phyloP scores from a whole-genome alignment of 2,329 filamentous ascomycete genomes.

The Colletotrichum abscissum region DNA sequence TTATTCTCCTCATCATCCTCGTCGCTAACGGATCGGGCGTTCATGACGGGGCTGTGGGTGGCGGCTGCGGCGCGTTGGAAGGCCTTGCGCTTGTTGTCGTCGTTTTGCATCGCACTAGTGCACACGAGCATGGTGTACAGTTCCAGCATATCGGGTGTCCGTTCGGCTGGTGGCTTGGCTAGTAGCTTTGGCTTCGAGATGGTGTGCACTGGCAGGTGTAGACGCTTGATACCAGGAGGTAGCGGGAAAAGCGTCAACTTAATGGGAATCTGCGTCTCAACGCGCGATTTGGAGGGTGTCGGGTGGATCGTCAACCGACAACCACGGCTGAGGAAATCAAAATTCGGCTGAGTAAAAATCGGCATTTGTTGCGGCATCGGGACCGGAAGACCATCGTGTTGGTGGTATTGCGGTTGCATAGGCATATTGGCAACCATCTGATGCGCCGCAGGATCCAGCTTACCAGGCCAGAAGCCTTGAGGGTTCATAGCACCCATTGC shows the following conservation, averaged over 20 bases:
- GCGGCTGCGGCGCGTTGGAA: slow-evolving; percentile 67
- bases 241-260: slow-evolving; percentile 82
- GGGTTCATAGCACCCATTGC: slow-evolving; percentile 40
- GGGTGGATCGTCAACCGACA: slow-evolving; percentile 70
- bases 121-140: slow-evolving; percentile 87
- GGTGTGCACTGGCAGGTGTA: slow-evolving; percentile 89
- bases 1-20: slow-evolving; percentile 74
- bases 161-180: slow-evolving; percentile 75
- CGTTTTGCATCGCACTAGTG: slow-evolving; percentile 88
- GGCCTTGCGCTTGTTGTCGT: slow-evolving; percentile 73
- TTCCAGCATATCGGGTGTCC: slow-evolving; percentile 80
- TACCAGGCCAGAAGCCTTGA: slow-evolving; percentile 50
- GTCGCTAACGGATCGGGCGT: slow-evolving; percentile 47
- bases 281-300: slow-evolving; percentile 84
- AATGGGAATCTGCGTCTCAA: slow-evolving; percentile 96
- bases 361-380: slow-evolving; percentile 46
- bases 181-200: slow-evolving; percentile 95
- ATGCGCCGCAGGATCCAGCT: slow-evolving; percentile 42
- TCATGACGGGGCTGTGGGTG: slow-evolving; percentile 44
- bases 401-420: slow-evolving; percentile 36
- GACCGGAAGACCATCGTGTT: slow-evolving; percentile 39
- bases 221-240: slow-evolving; percentile 78
- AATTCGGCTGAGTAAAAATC: slow-evolving; percentile 40
- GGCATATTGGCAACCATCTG: slow-evolving; percentile 25
- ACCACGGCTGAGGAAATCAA: slow-evolving; percentile 44